Percentiles rank a stretch among this genome's conserved stretches.
phyloP scores from a whole-genome alignment of 2,329 filamentous ascomycete genomes.

The Lasiodiplodia hormozganensis region DNA sequence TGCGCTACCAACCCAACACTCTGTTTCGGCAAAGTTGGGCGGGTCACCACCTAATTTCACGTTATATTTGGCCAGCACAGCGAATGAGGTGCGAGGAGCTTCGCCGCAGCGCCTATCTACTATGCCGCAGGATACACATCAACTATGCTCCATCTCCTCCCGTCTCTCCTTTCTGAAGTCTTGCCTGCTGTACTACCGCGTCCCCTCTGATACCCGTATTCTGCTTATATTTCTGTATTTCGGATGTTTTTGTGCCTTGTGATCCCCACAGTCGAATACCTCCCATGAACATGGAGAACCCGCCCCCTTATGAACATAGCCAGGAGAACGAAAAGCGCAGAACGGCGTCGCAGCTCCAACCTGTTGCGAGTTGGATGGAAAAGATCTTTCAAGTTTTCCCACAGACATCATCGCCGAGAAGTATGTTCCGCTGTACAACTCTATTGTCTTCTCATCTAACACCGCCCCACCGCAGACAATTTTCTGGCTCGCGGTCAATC shows the following conservation, averaged over 20 bases:
- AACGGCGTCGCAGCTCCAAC: background rate
- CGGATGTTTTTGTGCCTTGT: too few species aligned
- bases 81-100: slow-evolving; percentile 4
- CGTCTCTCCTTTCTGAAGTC: background rate
- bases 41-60: background rate
- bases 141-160: background rate
- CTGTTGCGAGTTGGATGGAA: background rate
- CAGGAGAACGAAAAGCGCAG: background rate
- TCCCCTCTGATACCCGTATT: background rate
- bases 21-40: background rate
- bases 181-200: background rate
- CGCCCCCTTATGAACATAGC: slow-evolving; percentile 6
- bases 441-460: background rate
- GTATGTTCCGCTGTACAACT: background rate
- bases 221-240: background rate
- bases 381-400: background rate
- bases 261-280: background rate
- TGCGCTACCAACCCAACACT: background rate
- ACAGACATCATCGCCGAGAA: too few species aligned
- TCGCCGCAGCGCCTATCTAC: slow-evolving; percentile 3
- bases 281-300: background rate
- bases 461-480: background rate
- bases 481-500: background rate
- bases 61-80: background rate
- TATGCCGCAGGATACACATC: slow-evolving; percentile 2